Evolutionary conservation across 208 protist genomes (phyloP).

Genomic region (Acanthamoeba triangularis): DNA sequence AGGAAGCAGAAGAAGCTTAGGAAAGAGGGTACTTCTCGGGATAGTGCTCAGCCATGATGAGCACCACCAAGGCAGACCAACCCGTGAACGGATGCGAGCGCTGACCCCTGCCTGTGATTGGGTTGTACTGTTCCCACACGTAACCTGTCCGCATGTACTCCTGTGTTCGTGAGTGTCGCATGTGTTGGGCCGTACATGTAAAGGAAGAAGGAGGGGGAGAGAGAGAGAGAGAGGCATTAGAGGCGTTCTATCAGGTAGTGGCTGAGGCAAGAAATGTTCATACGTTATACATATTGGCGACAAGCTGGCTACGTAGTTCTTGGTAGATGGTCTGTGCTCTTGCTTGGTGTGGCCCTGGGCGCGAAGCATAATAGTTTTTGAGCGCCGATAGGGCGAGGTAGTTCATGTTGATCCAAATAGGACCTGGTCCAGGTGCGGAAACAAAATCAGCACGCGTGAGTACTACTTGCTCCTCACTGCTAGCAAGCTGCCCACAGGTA

Average conservation of each 20-base stretch:
- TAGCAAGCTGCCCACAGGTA: not conserved
- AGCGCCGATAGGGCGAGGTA: constrained; percentile 90
- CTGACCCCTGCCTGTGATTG: constrained; percentile 86
- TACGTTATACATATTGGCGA: constrained; percentile 85
- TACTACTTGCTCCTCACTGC: not conserved
- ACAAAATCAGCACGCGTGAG: not conserved
- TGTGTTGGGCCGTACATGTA: not conserved
- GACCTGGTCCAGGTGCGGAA: not conserved
- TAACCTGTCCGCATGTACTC: constrained; percentile 81
- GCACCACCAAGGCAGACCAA: constrained; percentile 91
- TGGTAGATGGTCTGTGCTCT: constrained; percentile 81
- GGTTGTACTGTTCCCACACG: constrained; percentile 93
- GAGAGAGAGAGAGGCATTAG: not conserved
- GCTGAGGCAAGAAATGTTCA: not conserved
- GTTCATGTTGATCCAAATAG: constrained; percentile 96
- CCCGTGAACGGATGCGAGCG: constrained; percentile 91
- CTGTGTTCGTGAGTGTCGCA: not conserved
- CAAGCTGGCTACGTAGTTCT: constrained; percentile 85
- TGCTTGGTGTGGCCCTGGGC: constrained; percentile 2
- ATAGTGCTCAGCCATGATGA: constrained; percentile 85
- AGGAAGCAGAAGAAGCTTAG: too few species aligned
- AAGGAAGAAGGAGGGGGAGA: too few species aligned
- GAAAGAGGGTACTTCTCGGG: constrained; percentile 4
- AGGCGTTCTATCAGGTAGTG: not conserved
- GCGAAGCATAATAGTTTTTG: constrained; percentile 76